A percentile compares a stretch with the other conserved stretches of the same genome.
Evolutionary conservation across 2,329 filamentous ascomycete genomes (phyloP).

Genomic region (Fusarium tjaetaba): DNA sequence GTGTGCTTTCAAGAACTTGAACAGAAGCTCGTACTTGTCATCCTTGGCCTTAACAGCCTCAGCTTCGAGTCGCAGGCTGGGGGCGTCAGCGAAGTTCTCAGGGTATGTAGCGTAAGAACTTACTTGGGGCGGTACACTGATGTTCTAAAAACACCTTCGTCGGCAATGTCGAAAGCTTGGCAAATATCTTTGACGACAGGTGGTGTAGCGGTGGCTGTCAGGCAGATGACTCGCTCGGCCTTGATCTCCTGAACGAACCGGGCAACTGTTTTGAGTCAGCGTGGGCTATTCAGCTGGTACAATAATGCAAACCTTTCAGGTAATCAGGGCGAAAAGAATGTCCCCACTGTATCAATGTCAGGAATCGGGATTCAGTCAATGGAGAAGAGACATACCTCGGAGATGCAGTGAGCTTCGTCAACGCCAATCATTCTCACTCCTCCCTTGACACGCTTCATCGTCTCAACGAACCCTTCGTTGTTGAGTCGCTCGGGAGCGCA

Average conservation of each 20-base stretch:
- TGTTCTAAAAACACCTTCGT: conserved; percentile 63
- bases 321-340: conserved; percentile 62
- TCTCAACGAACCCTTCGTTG: conserved; percentile 68
- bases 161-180: conserved; percentile 59
- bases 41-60: conserved; percentile 53
- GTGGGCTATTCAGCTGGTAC: not conserved
- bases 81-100: not conserved
- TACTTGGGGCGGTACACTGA: conserved; percentile 67
- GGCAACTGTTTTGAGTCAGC: conserved; percentile 51
- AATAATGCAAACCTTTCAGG: conserved; percentile 53
- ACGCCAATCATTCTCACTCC: conserved; percentile 66
- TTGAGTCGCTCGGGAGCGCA: conserved; percentile 69
- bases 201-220: conserved; percentile 69
- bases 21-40: conserved; percentile 57
- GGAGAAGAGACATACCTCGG: conserved; percentile 39
- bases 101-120: accelerated
- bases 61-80: conserved; percentile 62
- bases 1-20: conserved; percentile 60
- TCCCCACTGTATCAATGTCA: conserved; percentile 52
- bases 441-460: conserved; percentile 63
- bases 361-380: accelerated
- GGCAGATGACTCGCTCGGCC: conserved; percentile 67
- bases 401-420: conserved; percentile 69
- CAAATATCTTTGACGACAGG: conserved; percentile 65
- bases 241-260: conserved; percentile 65